Conservation (phyloP, 768 basidiomycete genomes). For the Candolleomyces aberdarensis region DNA sequence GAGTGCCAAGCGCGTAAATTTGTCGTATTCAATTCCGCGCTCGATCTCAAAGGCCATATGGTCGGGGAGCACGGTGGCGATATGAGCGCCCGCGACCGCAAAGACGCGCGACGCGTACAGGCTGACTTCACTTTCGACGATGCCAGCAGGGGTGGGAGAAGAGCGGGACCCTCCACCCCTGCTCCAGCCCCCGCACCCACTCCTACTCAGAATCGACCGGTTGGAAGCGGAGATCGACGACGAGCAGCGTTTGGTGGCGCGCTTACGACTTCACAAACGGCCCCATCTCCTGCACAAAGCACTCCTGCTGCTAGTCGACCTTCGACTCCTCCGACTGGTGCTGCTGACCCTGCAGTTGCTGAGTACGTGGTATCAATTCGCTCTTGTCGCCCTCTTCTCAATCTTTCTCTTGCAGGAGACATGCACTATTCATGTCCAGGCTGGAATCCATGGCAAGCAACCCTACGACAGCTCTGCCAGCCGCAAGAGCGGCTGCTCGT, state of each 20-base stretch:
- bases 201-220: conserved; percentile 12
- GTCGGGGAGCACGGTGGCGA: conserved; percentile 78
- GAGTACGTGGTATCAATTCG: conserved; percentile 41
- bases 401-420: conserved; percentile 44
- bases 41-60: conserved; percentile 92
- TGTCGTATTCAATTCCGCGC: conserved; percentile 82
- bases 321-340: conserved; percentile 40
- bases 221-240: conserved; percentile 32
- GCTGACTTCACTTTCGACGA: conserved; percentile 68
- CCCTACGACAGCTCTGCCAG: conserved; percentile 53
- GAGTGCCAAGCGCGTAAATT: conserved; percentile 86
- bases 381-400: not conserved
- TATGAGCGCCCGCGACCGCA: conserved; percentile 68
- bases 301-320: conserved; percentile 29
- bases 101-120: conserved; percentile 64
- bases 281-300: conserved; percentile 24
- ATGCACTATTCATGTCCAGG: conserved; percentile 61
- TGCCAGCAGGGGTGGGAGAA: conserved; percentile 28
- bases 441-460: conserved; percentile 59
- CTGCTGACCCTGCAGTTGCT: conserved; percentile 49
- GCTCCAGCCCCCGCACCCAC: conserved; percentile 43
- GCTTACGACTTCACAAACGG: conserved; percentile 36
- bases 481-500: conserved; percentile 72
- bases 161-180: conserved; percentile 30
- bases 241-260: conserved; percentile 61